These are phyloP conservation scores for Ogataea siamensis DNA, from an alignment of 805 yeast species.

Conservation along the genomic window DNA sequence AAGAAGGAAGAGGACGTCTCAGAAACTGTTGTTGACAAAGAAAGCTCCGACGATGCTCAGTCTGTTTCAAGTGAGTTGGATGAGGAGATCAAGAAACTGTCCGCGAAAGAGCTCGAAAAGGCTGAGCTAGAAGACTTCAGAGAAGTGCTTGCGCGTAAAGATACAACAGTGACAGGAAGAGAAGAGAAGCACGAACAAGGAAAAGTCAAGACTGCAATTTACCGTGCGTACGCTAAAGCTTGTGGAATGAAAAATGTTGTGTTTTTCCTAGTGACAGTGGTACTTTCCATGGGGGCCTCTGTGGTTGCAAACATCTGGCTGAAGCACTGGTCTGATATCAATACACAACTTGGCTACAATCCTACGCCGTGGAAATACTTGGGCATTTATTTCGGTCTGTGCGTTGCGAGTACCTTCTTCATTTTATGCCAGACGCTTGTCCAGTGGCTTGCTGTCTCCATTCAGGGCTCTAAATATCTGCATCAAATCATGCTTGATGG, in stretches of 20 bases:
- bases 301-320: slow-evolving; percentile 86
- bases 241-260: slow-evolving; percentile 70
- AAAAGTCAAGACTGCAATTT: slow-evolving; percentile 85
- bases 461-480: slow-evolving; percentile 72
- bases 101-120: slow-evolving; percentile 48
- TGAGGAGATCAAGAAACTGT: slow-evolving; percentile 34
- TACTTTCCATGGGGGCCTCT: slow-evolving; percentile 57
- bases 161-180: slow-evolving; percentile 41
- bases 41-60: slow-evolving; percentile 15
- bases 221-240: slow-evolving; percentile 79
- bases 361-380: slow-evolving; percentile 72
- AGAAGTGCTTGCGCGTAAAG: slow-evolving; percentile 36
- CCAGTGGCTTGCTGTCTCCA: slow-evolving; percentile 78
- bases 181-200: slow-evolving; percentile 91
- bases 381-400: slow-evolving; percentile 71
- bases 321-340: slow-evolving; percentile 95
- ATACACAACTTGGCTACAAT: slow-evolving; percentile 64
- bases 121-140: slow-evolving; percentile 55
- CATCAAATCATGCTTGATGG: slow-evolving; percentile 71
- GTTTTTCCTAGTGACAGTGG: slow-evolving; percentile 52
- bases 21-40: slow-evolving; percentile 19
- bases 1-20: slow-evolving; percentile 19
- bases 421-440: slow-evolving; percentile 64
- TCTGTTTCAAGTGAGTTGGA: slow-evolving; percentile 23
- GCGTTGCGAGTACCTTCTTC: slow-evolving; percentile 61